These are phyloP conservation scores for Candida buenavistaensis DNA, from an alignment of 1,139 yeast genomes.

Conservation along the genomic window DNA sequence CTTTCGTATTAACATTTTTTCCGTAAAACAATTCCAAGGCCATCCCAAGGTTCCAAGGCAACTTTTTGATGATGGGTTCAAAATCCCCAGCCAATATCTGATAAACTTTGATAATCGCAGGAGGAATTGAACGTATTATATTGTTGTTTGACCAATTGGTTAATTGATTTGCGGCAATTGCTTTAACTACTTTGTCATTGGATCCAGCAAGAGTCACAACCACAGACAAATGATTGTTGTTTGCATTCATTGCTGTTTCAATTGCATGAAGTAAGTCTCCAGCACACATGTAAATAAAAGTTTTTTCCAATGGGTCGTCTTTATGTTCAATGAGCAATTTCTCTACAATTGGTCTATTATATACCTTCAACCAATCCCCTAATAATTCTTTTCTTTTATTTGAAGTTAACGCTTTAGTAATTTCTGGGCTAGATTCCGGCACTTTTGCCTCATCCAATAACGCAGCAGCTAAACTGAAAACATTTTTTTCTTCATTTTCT, in stretches of 20 bases:
- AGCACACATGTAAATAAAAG: conserved; percentile 54
- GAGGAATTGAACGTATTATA: conserved; percentile 47
- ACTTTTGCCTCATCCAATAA: conserved; percentile 21
- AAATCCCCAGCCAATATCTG: conserved; percentile 63
- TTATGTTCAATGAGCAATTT: conserved; percentile 18
- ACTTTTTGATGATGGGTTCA: conserved; percentile 38
- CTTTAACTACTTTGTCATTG: conserved; percentile 56
- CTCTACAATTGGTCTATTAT: conserved; percentile 20
- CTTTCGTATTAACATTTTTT: conserved; percentile 44
- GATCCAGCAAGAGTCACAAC: conserved; percentile 72
- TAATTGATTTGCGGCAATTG: conserved; percentile 61
- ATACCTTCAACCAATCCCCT: conserved; percentile 37
- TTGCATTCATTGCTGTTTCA: conserved; percentile 53
- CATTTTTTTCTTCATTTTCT: conserved; percentile 11
- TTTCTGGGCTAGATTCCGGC: conserved; percentile 1
- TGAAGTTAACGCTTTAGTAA: conserved; percentile 5
- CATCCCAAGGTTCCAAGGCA: conserved; percentile 69
- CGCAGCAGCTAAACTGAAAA: conserved; percentile 16
- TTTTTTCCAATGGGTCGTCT: conserved; percentile 44
- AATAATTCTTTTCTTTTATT: conserved; percentile 28
- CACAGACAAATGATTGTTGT: conserved; percentile 68
- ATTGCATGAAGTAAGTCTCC: conserved; percentile 67
- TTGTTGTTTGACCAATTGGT: conserved; percentile 59
- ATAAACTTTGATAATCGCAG: conserved; percentile 55
- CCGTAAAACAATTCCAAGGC: conserved; percentile 66